phyloP scores from a whole-genome alignment of 1,139 yeast species.

The Blastobotrys aristatus region DNA sequence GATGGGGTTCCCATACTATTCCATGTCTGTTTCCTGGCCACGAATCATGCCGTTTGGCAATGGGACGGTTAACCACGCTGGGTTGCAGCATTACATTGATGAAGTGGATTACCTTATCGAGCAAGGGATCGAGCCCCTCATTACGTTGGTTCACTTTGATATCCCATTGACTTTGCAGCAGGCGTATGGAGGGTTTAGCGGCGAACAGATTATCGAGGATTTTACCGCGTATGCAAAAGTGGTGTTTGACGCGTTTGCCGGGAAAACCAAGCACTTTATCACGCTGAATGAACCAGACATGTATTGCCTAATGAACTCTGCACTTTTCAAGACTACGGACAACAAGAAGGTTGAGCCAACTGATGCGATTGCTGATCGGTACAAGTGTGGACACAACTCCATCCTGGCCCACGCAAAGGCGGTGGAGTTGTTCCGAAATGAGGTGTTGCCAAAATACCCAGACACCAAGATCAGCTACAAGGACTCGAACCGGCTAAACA shows the following conservation, averaged over 20 bases:
- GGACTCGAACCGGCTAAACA: constrained; percentile 22
- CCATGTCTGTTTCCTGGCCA: constrained; percentile 39
- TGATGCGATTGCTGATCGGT: constrained; percentile 11
- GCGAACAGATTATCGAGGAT: constrained; percentile 34
- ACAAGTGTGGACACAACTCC: constrained; percentile 30
- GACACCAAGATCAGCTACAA: constrained; percentile 26
- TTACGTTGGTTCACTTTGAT: constrained; percentile 37
- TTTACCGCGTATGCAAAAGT: constrained; percentile 36
- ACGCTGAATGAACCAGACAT: constrained; percentile 35
- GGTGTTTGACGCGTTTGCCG: constrained; percentile 35
- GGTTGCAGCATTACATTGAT: constrained; percentile 36
- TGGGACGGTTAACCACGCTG: constrained; percentile 34
- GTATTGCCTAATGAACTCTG: constrained; percentile 6
- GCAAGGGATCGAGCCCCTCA: constrained; percentile 34
- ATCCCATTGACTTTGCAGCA: constrained; percentile 32
- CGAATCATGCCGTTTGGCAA: constrained; percentile 35
- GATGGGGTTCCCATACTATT: constrained; percentile 36
- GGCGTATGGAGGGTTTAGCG: constrained; percentile 33
- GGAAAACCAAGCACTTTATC: constrained; percentile 35
- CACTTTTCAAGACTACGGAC: constrained; percentile 16
- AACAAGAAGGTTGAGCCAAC: neutral
- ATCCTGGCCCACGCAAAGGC: constrained; percentile 34
- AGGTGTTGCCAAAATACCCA: constrained; percentile 29
- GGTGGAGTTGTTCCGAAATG: constrained; percentile 33
- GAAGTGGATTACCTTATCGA: constrained; percentile 32